A percentile compares a stretch with the other conserved stretches of the same genome.
These are phyloP conservation scores for Metschnikowia bowlesiae DNA, from an alignment of 805 yeast species.

Conservation along the genomic window DNA sequence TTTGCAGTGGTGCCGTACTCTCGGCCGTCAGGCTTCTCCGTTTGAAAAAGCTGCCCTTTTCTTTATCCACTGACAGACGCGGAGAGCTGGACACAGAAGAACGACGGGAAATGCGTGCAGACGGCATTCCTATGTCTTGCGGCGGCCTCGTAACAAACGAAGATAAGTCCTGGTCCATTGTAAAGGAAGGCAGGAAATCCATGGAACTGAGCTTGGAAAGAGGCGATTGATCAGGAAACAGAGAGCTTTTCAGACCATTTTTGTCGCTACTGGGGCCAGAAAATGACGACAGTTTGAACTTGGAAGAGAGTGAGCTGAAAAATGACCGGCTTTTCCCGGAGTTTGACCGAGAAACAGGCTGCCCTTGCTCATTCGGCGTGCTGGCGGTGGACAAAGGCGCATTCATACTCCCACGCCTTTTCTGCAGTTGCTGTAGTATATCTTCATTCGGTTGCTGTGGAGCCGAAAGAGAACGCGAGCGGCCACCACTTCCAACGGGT, in stretches of 20 bases:
- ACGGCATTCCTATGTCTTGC: conserved; percentile 20
- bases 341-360: conserved; percentile 5
- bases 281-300: conserved; percentile 27
- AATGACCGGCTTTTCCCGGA: conserved; percentile 19
- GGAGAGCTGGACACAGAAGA: conserved; percentile 9
- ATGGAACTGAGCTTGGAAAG: conserved; percentile 2
- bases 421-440: conserved; percentile 3
- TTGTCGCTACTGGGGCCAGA: conserved; percentile 5
- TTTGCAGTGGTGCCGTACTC: background rate
- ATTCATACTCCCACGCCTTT: conserved; percentile 12
- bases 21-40: conserved; percentile 16
- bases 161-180: conserved; percentile 20
- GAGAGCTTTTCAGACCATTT: conserved; percentile 5
- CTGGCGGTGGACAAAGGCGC: background rate
- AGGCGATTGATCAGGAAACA: background rate
- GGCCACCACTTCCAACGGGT: background rate
- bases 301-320: conserved; percentile 38
- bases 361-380: background rate
- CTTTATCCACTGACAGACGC: conserved; percentile 13
- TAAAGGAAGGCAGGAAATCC: conserved; percentile 3
- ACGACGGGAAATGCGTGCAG: conserved; percentile 9
- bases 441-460: conserved; percentile 11
- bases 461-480: conserved; percentile 25
- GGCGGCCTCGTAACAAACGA: conserved; percentile 25
- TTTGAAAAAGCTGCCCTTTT: conserved; percentile 16